Evolutionary conservation across 2,329 filamentous ascomycete genomes (phyloP).

Genomic region (Hortaea sp.): DNA sequence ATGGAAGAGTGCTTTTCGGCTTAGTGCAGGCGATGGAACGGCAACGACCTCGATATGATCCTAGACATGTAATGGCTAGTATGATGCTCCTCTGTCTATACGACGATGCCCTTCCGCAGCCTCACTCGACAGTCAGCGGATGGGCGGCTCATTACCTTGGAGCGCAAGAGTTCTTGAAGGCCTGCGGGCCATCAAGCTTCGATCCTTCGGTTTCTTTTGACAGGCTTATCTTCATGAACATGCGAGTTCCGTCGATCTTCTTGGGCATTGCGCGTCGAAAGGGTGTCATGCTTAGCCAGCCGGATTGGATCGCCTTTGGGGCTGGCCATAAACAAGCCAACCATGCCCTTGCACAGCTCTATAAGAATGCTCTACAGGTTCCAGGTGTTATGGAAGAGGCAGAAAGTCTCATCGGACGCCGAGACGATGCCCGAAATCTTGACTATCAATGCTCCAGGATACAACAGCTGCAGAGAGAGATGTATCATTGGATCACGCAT

Average conservation of each 20-base stretch:
- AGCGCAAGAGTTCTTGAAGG: neutral
- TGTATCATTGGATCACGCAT: neutral
- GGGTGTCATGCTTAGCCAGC: neutral
- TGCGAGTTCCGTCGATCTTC: neutral
- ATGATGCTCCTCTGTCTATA: neutral
- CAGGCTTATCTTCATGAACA: neutral
- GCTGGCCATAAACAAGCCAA: neutral
- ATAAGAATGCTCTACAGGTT: neutral
- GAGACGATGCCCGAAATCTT: neutral
- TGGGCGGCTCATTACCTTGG: neutral
- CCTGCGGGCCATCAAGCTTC: neutral
- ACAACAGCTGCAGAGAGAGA: neutral
- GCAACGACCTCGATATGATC: neutral
- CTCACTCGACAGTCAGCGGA: neutral
- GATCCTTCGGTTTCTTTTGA: neutral
- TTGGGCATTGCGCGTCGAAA: neutral
- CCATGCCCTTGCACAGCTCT: neutral
- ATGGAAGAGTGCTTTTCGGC: neutral
- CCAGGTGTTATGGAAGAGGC: neutral
- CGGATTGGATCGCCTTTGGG: neutral
- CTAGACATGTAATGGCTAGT: neutral
- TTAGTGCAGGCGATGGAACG: neutral
- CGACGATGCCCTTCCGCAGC: neutral
- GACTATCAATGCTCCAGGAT: neutral
- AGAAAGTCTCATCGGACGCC: neutral